Conservation (phyloP, 257 asterid species). For the Jacaranda mimosifolia region DNA sequence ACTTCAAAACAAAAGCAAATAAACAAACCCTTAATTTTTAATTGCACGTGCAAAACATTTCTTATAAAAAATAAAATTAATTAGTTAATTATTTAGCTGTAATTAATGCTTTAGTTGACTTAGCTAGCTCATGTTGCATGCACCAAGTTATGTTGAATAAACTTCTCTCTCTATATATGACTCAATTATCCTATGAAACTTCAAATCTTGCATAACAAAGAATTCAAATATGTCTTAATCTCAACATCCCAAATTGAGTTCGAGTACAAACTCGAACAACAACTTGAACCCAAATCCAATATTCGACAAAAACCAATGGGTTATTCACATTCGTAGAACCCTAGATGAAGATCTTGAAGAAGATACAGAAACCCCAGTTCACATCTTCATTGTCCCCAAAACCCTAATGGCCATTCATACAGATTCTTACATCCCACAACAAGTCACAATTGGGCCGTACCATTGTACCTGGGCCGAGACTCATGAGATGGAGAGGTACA, state of each 20-base stretch:
- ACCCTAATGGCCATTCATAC: conserved; percentile 30
- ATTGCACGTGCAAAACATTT: too few relatives aligned
- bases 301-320: conserved; percentile 45
- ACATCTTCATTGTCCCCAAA: conserved; percentile 49
- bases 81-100: too few relatives aligned
- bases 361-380: conserved; percentile 38
- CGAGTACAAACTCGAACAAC: not conserved
- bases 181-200: not conserved
- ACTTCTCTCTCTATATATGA: not conserved
- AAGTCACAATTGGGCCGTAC: conserved; percentile 52
- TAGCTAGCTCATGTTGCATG: too few relatives aligned
- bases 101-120: too few relatives aligned
- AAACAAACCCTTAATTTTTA: too few relatives aligned
- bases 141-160: too few relatives aligned
- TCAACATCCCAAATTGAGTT: not conserved
- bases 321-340: conserved; percentile 37
- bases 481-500: conserved; percentile 50
- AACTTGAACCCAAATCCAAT: not conserved
- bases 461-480: conserved; percentile 36
- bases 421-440: conserved; percentile 44
- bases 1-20: too few relatives aligned
- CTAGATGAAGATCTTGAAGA: conserved; percentile 42
- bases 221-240: not conserved
- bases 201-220: not conserved
- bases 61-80: too few relatives aligned